Evolutionary conservation across 306 rosid genomes (phyloP).

Genomic region (Urtica urens): DNA sequence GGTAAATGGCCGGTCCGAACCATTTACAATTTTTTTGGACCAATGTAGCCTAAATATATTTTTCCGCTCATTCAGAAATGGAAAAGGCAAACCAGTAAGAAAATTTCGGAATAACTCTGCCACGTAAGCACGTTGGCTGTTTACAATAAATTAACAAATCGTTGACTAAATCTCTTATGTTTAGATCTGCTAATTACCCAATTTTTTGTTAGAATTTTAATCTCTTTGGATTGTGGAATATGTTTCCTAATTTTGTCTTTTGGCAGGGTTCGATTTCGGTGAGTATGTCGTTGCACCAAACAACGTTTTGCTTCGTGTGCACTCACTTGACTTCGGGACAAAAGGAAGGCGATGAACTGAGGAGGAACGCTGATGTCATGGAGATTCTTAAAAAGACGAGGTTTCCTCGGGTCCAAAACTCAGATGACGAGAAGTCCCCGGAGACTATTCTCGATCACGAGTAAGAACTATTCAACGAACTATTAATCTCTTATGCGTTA

Average conservation of each 20-base stretch:
- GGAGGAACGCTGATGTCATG: slow-evolving; percentile 93
- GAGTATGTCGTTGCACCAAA: slow-evolving; percentile 92
- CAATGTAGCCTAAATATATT: no score
- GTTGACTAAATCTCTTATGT: no score
- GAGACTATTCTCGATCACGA: slow-evolving; percentile 95
- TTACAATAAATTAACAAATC: no score
- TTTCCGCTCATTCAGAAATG: no score
- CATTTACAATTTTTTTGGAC: no score
- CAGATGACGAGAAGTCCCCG: slow-evolving; percentile 66
- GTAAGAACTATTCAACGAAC: slow-evolving; percentile 37
- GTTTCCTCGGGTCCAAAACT: slow-evolving; percentile 76
- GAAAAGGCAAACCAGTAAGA: no score
- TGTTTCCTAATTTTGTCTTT: slow-evolving; percentile 18
- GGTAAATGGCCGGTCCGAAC: no score
- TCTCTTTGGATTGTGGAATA: neutral
- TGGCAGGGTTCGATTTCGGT: slow-evolving; percentile 92
- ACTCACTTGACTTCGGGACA: slow-evolving; percentile 94
- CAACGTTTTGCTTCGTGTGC: slow-evolving; percentile 92
- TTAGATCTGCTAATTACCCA: no score
- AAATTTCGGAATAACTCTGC: no score
- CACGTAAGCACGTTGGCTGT: no score
- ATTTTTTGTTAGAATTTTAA: no score
- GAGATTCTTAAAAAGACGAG: slow-evolving; percentile 91
- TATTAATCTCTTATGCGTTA: neutral
- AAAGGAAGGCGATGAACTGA: slow-evolving; percentile 93